Evolutionary conservation across 1,139 yeast genomes (phyloP), one percentile per base, ranked within the genome.

Genomic region (Yamadazyma siamensis): DNA sequence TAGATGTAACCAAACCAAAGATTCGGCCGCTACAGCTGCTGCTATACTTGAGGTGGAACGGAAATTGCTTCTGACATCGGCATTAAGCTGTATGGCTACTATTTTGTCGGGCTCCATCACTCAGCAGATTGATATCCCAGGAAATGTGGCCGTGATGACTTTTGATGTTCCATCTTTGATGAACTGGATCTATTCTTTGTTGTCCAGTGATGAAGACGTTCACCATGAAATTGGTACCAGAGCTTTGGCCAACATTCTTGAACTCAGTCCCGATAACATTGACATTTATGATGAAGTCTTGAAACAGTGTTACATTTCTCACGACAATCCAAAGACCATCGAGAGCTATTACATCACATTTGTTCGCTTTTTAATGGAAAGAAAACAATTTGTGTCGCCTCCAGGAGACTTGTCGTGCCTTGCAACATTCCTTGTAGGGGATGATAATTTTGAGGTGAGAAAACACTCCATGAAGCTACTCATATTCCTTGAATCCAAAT

Each of bases 1-100:
- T 27, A 65, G 60, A 15, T 61, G 70, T 2, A 60, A 61, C 5
- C 60, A 55, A 14, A 54, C 62, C 27, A 67, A 71, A 35, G 82
- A 77, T 25, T 47, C 62, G 2, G 67, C 80, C 0, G 59, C 79
- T 1, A n/a, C n/a, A n/a, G 61, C 83, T 10, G 70, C 76, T 24
- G 94, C 97, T 0, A 79, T 91, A 4, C 67, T 91, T 38, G 97
- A 91, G 50, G 72, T 89, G 26, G 96, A 89, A 50, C 76, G 76
- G 44, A 75, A 79, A 31, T 78, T 81, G 20, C 58, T 89, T 10
- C 89, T 87, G 43, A 61, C 71, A 21, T 72, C 95, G 1, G 74
- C 94, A 0, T 64, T 87, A 31, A 82, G 87, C 40, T 79, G 95
- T 27, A 85, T 94, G 94, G 85, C 95, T 0, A 69, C 81, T 0